Conservation (phyloP, 2,329 filamentous ascomycete species). For the Macrophomina tecta region DNA sequence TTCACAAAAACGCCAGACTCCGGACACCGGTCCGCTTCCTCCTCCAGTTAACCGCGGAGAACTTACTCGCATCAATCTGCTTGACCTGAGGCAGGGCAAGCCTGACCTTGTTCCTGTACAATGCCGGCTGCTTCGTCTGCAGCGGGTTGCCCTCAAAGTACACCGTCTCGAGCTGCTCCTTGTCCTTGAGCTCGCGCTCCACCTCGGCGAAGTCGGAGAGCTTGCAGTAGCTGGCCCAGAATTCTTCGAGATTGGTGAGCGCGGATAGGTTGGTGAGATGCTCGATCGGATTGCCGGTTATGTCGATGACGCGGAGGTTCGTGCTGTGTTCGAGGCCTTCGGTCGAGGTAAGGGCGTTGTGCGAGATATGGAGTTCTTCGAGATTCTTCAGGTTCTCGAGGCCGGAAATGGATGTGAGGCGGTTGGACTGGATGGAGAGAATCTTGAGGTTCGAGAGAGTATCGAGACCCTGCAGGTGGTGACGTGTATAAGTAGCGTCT, state of each 20-base stretch:
- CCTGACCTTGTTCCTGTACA: conserved; percentile 93
- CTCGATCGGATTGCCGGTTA: conserved; percentile 84
- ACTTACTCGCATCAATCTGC: conserved; percentile 84
- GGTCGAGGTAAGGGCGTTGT: conserved; percentile 85
- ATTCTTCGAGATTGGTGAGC: conserved; percentile 77
- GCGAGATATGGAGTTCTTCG: conserved; percentile 93
- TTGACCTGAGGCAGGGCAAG: conserved; percentile 84
- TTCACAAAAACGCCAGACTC: conserved; percentile 16
- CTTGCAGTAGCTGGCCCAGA: conserved; percentile 94
- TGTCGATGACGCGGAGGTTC: conserved; percentile 77
- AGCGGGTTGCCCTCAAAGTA: conserved; percentile 97
- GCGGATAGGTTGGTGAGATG: conserved; percentile 74
- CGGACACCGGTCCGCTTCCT: background rate
- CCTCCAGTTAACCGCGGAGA: background rate
- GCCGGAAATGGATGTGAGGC: conserved; percentile 78
- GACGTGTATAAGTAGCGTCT: background rate
- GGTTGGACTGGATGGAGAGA: conserved; percentile 94
- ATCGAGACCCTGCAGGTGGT: conserved; percentile 62
- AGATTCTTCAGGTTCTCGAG: conserved; percentile 76
- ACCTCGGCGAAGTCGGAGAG: conserved; percentile 81
- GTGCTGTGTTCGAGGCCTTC: conserved; percentile 64
- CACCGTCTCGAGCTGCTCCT: conserved; percentile 81
- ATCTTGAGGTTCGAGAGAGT: conserved; percentile 80
- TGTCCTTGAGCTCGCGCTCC: conserved; percentile 77
- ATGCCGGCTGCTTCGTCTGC: conserved; percentile 76